Percentiles rank a stretch among this genome's conserved stretches.
phyloP scores from a whole-genome alignment of 164 flowering plant species.

The Vitis rotundifolia region DNA sequence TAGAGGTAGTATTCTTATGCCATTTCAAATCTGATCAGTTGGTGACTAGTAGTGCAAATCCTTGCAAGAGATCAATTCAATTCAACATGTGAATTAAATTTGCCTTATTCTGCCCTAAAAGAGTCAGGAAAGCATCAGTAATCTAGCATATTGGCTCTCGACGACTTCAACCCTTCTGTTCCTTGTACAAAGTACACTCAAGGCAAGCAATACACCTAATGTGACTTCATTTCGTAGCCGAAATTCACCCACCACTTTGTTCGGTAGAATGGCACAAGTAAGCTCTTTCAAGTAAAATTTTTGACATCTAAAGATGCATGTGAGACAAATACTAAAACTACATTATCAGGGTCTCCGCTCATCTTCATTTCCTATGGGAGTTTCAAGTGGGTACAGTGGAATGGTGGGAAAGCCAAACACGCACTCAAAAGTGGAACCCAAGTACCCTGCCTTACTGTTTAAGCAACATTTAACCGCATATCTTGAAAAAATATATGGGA shows the following conservation, averaged over 20 bases:
- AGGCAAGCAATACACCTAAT: conserved; percentile 49
- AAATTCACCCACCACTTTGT: conserved; percentile 50
- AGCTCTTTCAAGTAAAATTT: conserved; percentile 13
- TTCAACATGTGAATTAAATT: conserved; percentile 1
- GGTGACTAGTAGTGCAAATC: too few relatives aligned
- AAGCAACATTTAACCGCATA: conserved; percentile 88
- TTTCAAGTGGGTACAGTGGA: conserved; percentile 82
- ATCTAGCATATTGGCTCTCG: conserved; percentile 79
- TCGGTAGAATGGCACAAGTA: conserved; percentile 81
- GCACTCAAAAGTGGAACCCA: conserved; percentile 69
- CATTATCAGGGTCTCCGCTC: conserved; percentile 56
- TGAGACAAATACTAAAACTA: conserved; percentile 6
- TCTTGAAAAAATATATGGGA: conserved; percentile 85
- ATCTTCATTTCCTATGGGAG: conserved; percentile 43
- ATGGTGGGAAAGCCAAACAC: conserved; percentile 58
- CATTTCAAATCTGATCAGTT: background rate
- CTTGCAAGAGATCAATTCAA: background rate
- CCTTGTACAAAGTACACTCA: conserved; percentile 70
- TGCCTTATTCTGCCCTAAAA: conserved; percentile 15
- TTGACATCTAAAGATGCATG: background rate
- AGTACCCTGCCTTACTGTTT: conserved; percentile 84
- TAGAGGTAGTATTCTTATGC: conserved; percentile 44
- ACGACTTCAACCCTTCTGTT: conserved; percentile 73
- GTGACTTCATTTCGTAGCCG: conserved; percentile 40
- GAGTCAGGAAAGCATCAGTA: conserved; percentile 49